Evolutionary conservation across 257 asterid genomes (phyloP), one percentile per base, ranked within the genome.

Genomic region (Solanum microdontum): DNA sequence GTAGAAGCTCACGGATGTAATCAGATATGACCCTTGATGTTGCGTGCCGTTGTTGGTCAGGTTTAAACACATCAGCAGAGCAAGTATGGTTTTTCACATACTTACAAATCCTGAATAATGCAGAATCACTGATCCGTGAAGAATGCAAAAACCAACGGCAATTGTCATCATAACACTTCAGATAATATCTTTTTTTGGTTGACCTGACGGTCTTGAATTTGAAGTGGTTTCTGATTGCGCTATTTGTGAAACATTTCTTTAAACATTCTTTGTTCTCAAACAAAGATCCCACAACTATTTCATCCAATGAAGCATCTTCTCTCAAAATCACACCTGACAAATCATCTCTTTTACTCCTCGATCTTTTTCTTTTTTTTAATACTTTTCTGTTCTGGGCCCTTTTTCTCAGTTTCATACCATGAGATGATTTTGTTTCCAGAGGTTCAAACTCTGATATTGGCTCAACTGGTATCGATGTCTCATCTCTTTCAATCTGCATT

Each of bases 11-110:
- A 45, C 84, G 84, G 39, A 80, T 80, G 37, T 80, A 80, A 43
- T 15, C 84, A 30, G 84, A 80, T 45, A 80, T 80, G 39, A 80
- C 84, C 39, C 84, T 80, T 15, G 84, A 80, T 45, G 84, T 80
- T 80, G 84, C 84, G 10, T 80, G 84, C 26, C 84, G 84, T 80
- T 80, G 84, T 45, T 80, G 84, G 39, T 80, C 84, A 80, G 84
- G 39, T 48, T 80, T 51, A 43, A 80, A 11, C 84, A 80, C 84
- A 80, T 80, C 84, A 26, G 84, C 84, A 43, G 68, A 80, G 84
- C 84, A 80, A 80, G 66, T 80, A 26, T 80, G 84, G 17, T 15
- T 48, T 80, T 80, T 48, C 33, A 26, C 39, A 45, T 80, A 80
- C 84, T 80, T 80, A 28, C 66, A 43, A 15, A 80, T 45, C 84